phyloP scores from a whole-genome alignment of 495 filamentous ascomycete species.

The Tetracladium setigerum region DNA sequence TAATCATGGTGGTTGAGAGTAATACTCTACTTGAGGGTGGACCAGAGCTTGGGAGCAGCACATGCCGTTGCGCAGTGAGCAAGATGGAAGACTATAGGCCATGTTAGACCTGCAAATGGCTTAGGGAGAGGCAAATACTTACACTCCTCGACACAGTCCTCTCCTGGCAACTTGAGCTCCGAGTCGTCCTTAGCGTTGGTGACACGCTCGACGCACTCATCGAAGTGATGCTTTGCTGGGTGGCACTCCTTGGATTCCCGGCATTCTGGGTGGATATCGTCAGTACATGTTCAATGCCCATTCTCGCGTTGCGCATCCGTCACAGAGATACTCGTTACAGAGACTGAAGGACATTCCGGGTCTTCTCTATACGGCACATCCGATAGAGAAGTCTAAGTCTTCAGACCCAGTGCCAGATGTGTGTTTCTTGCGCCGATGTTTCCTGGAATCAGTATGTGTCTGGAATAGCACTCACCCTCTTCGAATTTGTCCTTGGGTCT shows the following conservation, averaged over 20 bases:
- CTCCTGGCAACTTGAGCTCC: constrained; percentile 51
- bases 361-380: no score
- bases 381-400: no score
- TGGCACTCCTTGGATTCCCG: constrained; percentile 74
- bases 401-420: no score
- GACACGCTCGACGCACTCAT: constrained; percentile 94
- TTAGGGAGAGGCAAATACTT: constrained; percentile 35
- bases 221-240: constrained; percentile 91
- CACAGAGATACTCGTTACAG: no score
- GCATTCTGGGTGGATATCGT: constrained; percentile 65
- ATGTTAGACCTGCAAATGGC: constrained; percentile 4
- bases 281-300: constrained; percentile 7
- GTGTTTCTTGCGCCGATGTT: no score
- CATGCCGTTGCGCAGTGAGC: constrained; percentile 86
- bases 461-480: constrained; percentile 62
- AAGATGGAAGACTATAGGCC: constrained; percentile 83
- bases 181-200: constrained; percentile 56
- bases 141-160: constrained; percentile 99
- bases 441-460: no score
- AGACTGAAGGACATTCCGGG: no score
- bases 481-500: constrained; percentile 83
- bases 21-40: constrained; percentile 68
- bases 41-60: constrained; percentile 93
- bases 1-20: constrained; percentile 1
- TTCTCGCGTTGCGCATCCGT: constrained; percentile 2